Base-by-base conservation (phyloP, 352 stramenopile genomes). In the Phytophthora foliorum region DNA sequence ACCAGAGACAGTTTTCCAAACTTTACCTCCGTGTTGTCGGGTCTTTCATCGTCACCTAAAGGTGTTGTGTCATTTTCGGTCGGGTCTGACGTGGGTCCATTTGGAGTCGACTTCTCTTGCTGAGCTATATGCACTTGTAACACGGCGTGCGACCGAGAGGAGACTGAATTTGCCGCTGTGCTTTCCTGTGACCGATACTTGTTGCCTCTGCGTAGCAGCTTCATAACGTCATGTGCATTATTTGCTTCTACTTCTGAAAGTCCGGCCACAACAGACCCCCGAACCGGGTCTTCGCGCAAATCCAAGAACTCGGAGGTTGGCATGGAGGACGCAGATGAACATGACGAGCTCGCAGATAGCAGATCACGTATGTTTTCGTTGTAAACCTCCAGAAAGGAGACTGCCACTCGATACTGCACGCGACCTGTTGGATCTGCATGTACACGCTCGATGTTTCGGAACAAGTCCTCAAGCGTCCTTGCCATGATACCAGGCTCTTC, bases 351-450 rank as follows among this genome's bases (percentile, higher is more conserved):
- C 5, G 74, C 61, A 31, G 69, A 75, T 2, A 98, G 71, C 39
- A 98, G 62, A 70, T 98, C 94, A 4, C 90, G 81, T 54, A 98
- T 98, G 63, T 95, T 97, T 64, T 98, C 93, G 53, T 98, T 98
- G 86, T 98, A 98, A 25, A 98, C 87, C 57, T 97, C 91, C 5
- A 97, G 69, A 57, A 97, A 97, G 7, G 90, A 97, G 10, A 97
- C 89, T 10, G 71, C 88, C 4, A 97, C 88, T 25, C 84, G 57
- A 79, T 79, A 77, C 32, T 55, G 51, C 14, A 67, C 34, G n/a
- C 48, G 42, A 42, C 53, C 34, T 24, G 49, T 25, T 24, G 60
- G 38, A 13, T 76, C 32, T 72, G 48, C n/a, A 48, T 68, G 62
- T 7, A 75, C 54, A n/a, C 66, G 74, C 34, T 78, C 59, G 48